Percentiles rank a stretch among this genome's conserved stretches.
phyloP scores from a whole-genome alignment of 352 stramenopile species.

The Pythium monospermum region DNA sequence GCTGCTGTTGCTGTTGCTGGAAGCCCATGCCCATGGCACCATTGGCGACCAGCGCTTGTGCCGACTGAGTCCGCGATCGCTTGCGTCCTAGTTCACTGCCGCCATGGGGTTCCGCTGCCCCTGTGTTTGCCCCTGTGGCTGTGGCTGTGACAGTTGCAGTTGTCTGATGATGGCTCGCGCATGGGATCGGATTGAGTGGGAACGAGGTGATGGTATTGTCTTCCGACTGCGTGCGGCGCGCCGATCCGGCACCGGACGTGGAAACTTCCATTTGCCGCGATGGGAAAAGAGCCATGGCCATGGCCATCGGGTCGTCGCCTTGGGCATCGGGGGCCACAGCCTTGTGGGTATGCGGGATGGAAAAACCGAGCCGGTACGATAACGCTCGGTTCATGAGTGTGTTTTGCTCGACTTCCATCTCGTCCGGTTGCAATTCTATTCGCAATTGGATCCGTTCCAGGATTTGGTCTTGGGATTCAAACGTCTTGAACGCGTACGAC shows the following conservation, averaged over 20 bases:
- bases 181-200: background rate
- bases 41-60: no score
- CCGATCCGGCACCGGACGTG: slow-evolving; percentile 1
- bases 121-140: background rate
- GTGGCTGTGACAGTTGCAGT: no score
- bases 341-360: slow-evolving; percentile 35
- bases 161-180: no score
- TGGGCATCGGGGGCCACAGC: slow-evolving; percentile 9
- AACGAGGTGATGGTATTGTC: slow-evolving; percentile 11
- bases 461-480: slow-evolving; percentile 76
- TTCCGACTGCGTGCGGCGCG: slow-evolving; percentile 18
- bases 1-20: background rate
- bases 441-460: slow-evolving; percentile 44
- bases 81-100: slow-evolving; percentile 10
- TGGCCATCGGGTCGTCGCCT: slow-evolving; percentile 38
- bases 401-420: slow-evolving; percentile 68
- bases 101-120: background rate
- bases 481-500: slow-evolving; percentile 73
- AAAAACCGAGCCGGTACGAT: slow-evolving; percentile 71
- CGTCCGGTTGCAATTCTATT: slow-evolving; percentile 46
- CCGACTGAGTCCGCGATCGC: slow-evolving; percentile 16
- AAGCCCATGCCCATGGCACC: background rate
- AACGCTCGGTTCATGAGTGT: slow-evolving; percentile 78
- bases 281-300: slow-evolving; percentile 23
- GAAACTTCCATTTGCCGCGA: slow-evolving; percentile 13